Percentiles rank a stretch among this genome's conserved stretches.
phyloP scores from a whole-genome alignment of 148 eudicot species.

The Linanthus parryae region DNA sequence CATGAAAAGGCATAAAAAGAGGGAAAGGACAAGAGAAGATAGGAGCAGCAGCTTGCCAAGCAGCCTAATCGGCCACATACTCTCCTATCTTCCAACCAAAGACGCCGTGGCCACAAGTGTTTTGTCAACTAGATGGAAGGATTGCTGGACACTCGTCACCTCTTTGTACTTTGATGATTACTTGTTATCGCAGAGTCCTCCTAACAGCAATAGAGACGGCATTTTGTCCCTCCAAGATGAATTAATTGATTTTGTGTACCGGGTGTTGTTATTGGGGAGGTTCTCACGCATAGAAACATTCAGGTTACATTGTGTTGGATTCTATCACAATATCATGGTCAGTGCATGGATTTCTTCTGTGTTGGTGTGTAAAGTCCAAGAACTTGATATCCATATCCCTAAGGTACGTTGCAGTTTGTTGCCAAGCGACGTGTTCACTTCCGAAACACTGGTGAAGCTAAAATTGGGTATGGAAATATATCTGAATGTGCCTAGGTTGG shows the following conservation, averaged over 20 bases:
- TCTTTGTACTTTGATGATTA: neutral
- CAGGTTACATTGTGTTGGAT: neutral
- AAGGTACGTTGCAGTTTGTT: neutral
- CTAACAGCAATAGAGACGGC: neutral
- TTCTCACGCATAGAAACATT: neutral
- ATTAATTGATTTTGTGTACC: neutral
- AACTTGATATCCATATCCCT: neutral
- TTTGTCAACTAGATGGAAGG: constrained; percentile 3
- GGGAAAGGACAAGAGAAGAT: too few species aligned
- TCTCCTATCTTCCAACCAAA: constrained; percentile 3
- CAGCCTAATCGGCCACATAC: neutral
- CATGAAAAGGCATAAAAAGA: too few species aligned
- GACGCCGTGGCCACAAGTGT: neutral
- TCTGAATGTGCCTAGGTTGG: neutral
- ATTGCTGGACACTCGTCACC: neutral
- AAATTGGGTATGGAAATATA: neutral
- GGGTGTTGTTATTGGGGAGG: neutral
- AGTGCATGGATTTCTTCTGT: neutral
- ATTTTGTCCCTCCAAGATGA: too few species aligned
- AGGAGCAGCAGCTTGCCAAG: constrained; percentile 1
- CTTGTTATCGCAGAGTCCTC: too few species aligned
- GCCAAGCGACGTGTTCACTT: neutral
- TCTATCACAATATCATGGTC: too few species aligned
- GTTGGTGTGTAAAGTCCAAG: neutral
- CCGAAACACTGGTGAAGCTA: neutral